Evolutionary conservation across 371 early-diverging fungal genomes (phyloP), one percentile per base, ranked within the genome.

Genomic region (Fennellomyces sp.): DNA sequence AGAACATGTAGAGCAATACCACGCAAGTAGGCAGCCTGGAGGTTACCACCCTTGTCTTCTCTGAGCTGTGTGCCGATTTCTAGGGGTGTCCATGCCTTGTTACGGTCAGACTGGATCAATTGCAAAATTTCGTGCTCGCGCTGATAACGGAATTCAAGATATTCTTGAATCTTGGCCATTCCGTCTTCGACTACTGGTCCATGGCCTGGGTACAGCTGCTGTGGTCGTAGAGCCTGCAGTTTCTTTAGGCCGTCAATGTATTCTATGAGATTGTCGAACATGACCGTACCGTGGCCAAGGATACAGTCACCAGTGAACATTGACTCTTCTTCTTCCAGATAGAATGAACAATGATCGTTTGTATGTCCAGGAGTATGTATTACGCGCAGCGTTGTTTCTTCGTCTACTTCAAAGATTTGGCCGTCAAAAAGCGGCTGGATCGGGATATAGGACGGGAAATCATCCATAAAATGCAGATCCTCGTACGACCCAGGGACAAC

Each of bases 281-380:
- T 83, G 2, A 93, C 82, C 0, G 91, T 86, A 0, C 94, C 94
- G 49, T 93, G 88, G 0, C 97, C 97, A 50, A 96, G 72, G 1
- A 95, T 83, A 61, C 86, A 87, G 63, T 96, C 96, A 1, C 93
- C 95, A 2, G 91, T 84, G 41, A 95, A 90, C 4, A 95, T 38
- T 6, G 81, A 81, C n/a, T 82, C 58, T 50, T 93, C 93, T 67
- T 93, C 88, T 45, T 85, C 81, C 26, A 92, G 67, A 55, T 69
- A 87, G 58, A 95, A 87, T 10, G 84, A 74, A 47, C 89, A 80
- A 63, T 95, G 96, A 61, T 96, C 95, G 27, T 75, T 60, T 0
- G 87, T 83, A 62, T 96, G 96, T 0, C 97, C 97, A 0, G 94
- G 94, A 0, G 96, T 93, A 61, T 84, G 78, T 7, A 91, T 64